Percentiles rank a stretch among this genome's conserved stretches.
These are phyloP conservation scores for Schwanniomyces pseudopolymorphus DNA, from an alignment of 805 yeast species.

Conservation along the genomic window DNA sequence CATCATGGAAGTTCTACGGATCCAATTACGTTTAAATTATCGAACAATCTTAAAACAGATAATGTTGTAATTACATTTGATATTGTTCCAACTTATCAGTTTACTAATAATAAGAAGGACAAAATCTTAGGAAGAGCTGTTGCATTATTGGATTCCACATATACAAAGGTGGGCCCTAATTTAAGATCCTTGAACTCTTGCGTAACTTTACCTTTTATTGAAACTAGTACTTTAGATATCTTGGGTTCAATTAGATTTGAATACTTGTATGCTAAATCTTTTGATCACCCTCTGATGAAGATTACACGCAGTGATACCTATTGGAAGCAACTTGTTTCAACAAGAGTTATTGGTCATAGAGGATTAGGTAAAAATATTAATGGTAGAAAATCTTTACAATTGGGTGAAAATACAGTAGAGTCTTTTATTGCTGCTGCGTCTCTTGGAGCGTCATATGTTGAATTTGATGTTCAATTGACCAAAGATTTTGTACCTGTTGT, in stretches of 20 bases:
- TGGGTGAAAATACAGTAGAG: constrained; percentile 94
- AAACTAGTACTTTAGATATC: constrained; percentile 65
- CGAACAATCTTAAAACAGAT: constrained; percentile 42
- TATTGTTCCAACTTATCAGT: constrained; percentile 83
- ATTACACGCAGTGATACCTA: constrained; percentile 72
- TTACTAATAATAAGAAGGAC: constrained; percentile 22
- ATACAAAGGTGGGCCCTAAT: constrained; percentile 66
- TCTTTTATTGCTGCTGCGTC: constrained; percentile 96
- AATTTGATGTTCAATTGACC: constrained; percentile 93
- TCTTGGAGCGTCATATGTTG: constrained; percentile 93
- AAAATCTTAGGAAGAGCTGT: constrained; percentile 77
- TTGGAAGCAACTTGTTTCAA: constrained; percentile 86
- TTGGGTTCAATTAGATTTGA: constrained; percentile 80
- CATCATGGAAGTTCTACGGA: constrained; percentile 65
- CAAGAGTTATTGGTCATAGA: constrained; percentile 93
- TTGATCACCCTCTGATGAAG: constrained; percentile 65
- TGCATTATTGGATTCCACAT: constrained; percentile 61
- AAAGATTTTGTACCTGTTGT: constrained; percentile 90
- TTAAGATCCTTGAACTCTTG: constrained; percentile 65
- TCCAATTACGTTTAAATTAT: constrained; percentile 71
- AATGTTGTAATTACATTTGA: constrained; percentile 73
- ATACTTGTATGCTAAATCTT: constrained; percentile 67
- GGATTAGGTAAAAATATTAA: constrained; percentile 88
- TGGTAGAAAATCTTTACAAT: constrained; percentile 72
- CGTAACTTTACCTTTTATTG: constrained; percentile 74